phyloP scores from a whole-genome alignment of 108 stramenopile genomes.

The Mediolabrus comicus region DNA sequence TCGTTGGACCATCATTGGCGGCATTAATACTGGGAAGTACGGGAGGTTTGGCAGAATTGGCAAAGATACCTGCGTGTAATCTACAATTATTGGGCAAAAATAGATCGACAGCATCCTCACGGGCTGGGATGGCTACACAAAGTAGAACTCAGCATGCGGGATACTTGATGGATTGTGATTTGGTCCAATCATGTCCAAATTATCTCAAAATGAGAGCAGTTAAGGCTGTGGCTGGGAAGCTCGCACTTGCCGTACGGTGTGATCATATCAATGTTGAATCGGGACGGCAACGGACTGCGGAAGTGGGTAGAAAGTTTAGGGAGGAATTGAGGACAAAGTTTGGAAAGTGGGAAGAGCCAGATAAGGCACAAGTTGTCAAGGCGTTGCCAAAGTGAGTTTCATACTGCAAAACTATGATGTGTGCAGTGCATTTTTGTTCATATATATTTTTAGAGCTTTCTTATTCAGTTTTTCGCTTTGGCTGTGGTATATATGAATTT shows the following conservation, averaged over 20 bases:
- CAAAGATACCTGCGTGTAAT: constrained; percentile 83
- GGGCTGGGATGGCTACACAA: constrained; percentile 29
- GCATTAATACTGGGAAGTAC: constrained; percentile 87
- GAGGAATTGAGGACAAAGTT: constrained; percentile 78
- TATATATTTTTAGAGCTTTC: not conserved
- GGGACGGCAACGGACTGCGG: constrained; percentile 49
- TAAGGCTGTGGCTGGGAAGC: constrained; percentile 85
- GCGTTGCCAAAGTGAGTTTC: constrained; percentile 92
- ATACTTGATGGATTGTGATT: constrained; percentile 78
- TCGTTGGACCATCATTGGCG: constrained; percentile 84
- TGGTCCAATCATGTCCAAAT: constrained; percentile 69
- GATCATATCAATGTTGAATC: constrained; percentile 81
- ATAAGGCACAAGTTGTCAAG: constrained; percentile 87
- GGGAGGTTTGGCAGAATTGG: constrained; percentile 89
- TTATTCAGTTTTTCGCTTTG: not conserved
- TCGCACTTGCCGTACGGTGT: constrained; percentile 73
- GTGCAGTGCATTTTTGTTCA: not conserved
- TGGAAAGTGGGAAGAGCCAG: constrained; percentile 92
- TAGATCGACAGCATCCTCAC: constrained; percentile 49
- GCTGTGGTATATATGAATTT: not conserved
- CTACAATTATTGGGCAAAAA: constrained; percentile 75
- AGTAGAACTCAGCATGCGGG: constrained; percentile 72
- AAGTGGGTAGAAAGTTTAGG: constrained; percentile 56
- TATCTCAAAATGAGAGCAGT: constrained; percentile 79
- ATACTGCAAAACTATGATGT: not conserved